These are phyloP conservation scores for Setaria italica DNA, from an alignment of 202 grass and related monocot species.

Conservation along the genomic window DNA sequence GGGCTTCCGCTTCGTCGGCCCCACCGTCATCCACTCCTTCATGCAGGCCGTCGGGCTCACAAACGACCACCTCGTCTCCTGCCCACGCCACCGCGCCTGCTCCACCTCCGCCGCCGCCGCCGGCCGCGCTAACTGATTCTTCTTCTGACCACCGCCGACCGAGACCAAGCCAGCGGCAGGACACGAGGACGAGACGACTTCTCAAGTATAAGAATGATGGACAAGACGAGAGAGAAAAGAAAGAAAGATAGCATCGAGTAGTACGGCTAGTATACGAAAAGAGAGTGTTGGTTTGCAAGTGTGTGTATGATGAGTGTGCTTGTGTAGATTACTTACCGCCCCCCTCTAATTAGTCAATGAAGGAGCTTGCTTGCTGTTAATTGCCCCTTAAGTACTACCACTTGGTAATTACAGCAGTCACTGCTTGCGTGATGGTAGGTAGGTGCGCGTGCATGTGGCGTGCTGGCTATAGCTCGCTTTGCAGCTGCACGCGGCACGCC, in stretches of 20 bases:
- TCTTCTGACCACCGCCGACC: slow-evolving; percentile 21
- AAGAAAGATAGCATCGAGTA: slow-evolving; percentile 17
- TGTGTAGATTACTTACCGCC: slow-evolving; percentile 43
- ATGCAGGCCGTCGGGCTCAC: slow-evolving; percentile 97
- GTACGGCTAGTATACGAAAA: slow-evolving; percentile 32
- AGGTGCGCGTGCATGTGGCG: slow-evolving; percentile 31
- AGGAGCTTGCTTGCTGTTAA: slow-evolving; percentile 26
- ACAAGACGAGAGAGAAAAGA: not conserved
- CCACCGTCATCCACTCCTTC: slow-evolving; percentile 94
- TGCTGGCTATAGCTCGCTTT: slow-evolving; percentile 21
- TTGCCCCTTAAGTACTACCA: not conserved
- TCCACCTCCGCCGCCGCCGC: not conserved
- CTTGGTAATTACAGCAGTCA: not conserved
- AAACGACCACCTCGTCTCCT: slow-evolving; percentile 94
- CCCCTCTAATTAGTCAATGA: slow-evolving; percentile 44
- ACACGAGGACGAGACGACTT: not conserved
- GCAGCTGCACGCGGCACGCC: slow-evolving; percentile 16
- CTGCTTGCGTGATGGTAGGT: slow-evolving; percentile 24
- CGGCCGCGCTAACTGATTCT: slow-evolving; percentile 29
- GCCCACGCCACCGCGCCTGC: slow-evolving; percentile 79
- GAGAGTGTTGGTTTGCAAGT: slow-evolving; percentile 31
- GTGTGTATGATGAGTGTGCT: slow-evolving; percentile 34
- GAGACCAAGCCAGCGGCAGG: not conserved
- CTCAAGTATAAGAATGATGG: not conserved
- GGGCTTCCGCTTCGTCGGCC: slow-evolving; percentile 90